Evolutionary conservation across 2,329 filamentous ascomycete genomes (phyloP), one percentile per base, ranked within the genome.

Genomic region (Aspergillus tanneri): DNA sequence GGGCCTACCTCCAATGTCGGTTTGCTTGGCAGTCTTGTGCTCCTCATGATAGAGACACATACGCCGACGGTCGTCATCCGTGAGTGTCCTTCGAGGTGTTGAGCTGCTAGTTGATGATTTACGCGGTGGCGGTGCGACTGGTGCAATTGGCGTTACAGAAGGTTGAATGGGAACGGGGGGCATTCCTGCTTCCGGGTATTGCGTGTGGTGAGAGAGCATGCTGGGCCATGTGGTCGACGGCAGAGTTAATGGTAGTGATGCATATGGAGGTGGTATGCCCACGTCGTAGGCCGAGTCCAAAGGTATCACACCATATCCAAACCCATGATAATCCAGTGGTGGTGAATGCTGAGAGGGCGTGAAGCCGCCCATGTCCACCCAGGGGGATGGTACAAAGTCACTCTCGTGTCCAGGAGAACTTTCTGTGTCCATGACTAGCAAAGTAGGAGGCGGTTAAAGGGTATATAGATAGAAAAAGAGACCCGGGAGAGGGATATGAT

Each of bases 1-100:
- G 36, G 39, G 67, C 81, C 69, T 76, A 88, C 85, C 81, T 72
- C 93, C 93, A 72, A 99, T 99, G 65, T 97, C 92, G 14, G 90
- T 93, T 74, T 99, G 93, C 72, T 96, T 96, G 37, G 90, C 85
- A 40, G 83, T 86, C 18, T 92, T 93, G 65, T 97, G 86, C 54
- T 95, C 87, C 66, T 93, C 87, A 60, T 92, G 88, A 69, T 92
- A 96, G 64, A 90, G 82, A 70, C 93, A 99, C 91, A 99, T 99
- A 36, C 84, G 82, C 57, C 90, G 82, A 55, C 93, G 87, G 67
- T 97, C 91, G 49, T 89, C 86, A 64, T 96, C 89, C 6, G 90
- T 96, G 59, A 99, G 77, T 1, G 92, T 97, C 71, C 90, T 90
- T 59, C 90, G 80, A 3, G 88, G 87, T 39, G 86, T 88, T 39